Conservation (phyloP, 768 basidiomycete genomes). For the Russula vinacea region DNA sequence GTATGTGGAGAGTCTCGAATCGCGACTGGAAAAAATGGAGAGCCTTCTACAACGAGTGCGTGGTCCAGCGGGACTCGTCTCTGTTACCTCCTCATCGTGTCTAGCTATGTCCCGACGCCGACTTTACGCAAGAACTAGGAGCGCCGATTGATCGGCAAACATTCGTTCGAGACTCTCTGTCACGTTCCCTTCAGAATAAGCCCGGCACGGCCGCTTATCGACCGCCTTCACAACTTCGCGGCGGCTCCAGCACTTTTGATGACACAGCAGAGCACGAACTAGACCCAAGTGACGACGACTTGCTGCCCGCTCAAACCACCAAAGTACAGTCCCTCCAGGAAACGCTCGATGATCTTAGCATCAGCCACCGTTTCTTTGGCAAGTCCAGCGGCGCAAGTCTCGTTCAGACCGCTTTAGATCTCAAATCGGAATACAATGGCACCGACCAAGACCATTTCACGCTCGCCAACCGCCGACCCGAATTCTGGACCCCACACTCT, state of each 20-base stretch:
- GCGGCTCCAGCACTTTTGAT: background rate
- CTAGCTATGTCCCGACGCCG: slow-evolving; percentile 64
- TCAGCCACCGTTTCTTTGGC: slow-evolving; percentile 41
- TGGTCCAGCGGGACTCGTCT: slow-evolving; percentile 4
- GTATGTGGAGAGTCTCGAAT: slow-evolving; percentile 42
- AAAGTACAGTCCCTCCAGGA: slow-evolving; percentile 34
- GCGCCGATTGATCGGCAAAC: slow-evolving; percentile 42
- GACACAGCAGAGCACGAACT: slow-evolving; percentile 16
- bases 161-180: slow-evolving; percentile 33
- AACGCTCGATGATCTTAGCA: slow-evolving; percentile 34
- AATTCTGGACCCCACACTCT: slow-evolving; percentile 50
- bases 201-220: slow-evolving; percentile 12
- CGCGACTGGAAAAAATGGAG: slow-evolving; percentile 47
- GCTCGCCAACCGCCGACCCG: slow-evolving; percentile 40
- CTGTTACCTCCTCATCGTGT: background rate
- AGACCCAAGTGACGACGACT: slow-evolving; percentile 31
- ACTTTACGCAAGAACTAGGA: slow-evolving; percentile 57
- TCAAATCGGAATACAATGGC: slow-evolving; percentile 42
- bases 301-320: slow-evolving; percentile 32
- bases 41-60: slow-evolving; percentile 38
- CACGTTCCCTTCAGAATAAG: slow-evolving; percentile 25
- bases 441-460: slow-evolving; percentile 16
- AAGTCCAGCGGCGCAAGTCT: slow-evolving; percentile 45
- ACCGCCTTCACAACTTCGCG: background rate
- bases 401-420: slow-evolving; percentile 43